These are phyloP conservation scores for Cryptosporidium felis DNA, from an alignment of 169 alveolate genomes.

Conservation along the genomic window DNA sequence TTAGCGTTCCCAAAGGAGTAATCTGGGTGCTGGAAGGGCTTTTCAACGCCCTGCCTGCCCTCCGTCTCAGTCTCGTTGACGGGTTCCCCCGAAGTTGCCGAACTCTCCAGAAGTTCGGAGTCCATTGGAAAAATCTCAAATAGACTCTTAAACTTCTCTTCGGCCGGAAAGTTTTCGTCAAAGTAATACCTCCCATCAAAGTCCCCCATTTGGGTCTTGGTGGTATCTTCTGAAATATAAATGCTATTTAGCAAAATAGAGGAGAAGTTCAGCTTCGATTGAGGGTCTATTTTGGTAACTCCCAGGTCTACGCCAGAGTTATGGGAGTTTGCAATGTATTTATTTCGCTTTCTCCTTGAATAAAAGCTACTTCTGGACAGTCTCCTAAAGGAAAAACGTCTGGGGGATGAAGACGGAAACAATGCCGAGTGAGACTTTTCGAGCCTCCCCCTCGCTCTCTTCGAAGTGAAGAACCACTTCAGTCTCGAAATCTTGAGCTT, in stretches of 20 bases:
- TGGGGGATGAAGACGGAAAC: background rate
- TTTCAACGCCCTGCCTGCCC: too few species aligned
- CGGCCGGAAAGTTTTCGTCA: background rate
- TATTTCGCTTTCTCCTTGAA: background rate
- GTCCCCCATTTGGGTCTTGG: background rate
- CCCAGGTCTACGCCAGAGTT: background rate
- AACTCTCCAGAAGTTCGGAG: background rate
- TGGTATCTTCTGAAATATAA: slow-evolving; percentile 22
- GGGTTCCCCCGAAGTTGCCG: too few species aligned
- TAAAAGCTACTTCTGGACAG: background rate
- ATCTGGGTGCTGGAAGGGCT: background rate
- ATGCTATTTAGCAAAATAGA: slow-evolving; percentile 20
- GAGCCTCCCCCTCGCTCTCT: background rate
- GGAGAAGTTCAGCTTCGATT: background rate
- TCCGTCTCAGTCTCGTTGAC: too few species aligned
- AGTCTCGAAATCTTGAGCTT: background rate
- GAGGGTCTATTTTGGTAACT: slow-evolving; percentile 10
- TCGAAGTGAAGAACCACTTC: background rate
- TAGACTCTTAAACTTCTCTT: background rate
- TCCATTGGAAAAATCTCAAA: background rate
- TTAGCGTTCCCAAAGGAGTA: background rate
- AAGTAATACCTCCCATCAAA: background rate
- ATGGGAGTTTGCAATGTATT: background rate
- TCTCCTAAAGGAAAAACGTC: background rate
- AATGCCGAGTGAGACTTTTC: background rate